phyloP scores from a whole-genome alignment of 352 stramenopile species.

The Labyrinthula sp. region DNA sequence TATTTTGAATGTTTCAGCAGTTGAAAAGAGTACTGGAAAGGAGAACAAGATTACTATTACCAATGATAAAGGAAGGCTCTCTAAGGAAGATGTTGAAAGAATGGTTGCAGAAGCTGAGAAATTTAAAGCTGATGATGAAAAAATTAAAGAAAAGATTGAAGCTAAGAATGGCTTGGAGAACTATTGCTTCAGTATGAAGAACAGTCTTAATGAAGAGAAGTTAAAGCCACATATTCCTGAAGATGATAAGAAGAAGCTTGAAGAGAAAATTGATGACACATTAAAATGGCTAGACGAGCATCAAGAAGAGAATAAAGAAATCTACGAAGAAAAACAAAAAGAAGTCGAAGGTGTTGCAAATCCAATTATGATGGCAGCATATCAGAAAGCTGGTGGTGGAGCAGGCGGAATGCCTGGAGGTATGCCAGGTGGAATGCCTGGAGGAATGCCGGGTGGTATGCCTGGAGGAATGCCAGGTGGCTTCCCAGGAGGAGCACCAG shows the following conservation, averaged over 20 bases:
- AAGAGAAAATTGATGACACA: constrained; percentile 45
- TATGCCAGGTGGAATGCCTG: constrained; percentile 42
- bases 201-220: constrained; percentile 54
- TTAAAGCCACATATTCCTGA: constrained; percentile 45
- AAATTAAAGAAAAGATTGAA: constrained; percentile 43
- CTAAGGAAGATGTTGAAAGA: constrained; percentile 64
- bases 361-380: constrained; percentile 33
- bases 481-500: constrained; percentile 41
- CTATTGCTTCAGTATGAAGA: constrained; percentile 56
- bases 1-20: constrained; percentile 37
- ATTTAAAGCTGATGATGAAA: constrained; percentile 65
- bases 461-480: constrained; percentile 37
- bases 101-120: constrained; percentile 70
- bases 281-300: constrained; percentile 57
- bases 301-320: constrained; percentile 62
- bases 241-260: constrained; percentile 47
- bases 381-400: constrained; percentile 38
- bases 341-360: constrained; percentile 43
- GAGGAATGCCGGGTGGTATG: constrained; percentile 37
- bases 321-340: constrained; percentile 82
- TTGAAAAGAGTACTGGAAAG: constrained; percentile 67
- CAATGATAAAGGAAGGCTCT: constrained; percentile 71
- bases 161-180: constrained; percentile 65
- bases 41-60: constrained; percentile 81
- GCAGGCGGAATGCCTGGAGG: constrained; percentile 39